These are phyloP conservation scores for Fusarium anguioides DNA, from an alignment of 2,329 filamentous ascomycete genomes.

Conservation along the genomic window DNA sequence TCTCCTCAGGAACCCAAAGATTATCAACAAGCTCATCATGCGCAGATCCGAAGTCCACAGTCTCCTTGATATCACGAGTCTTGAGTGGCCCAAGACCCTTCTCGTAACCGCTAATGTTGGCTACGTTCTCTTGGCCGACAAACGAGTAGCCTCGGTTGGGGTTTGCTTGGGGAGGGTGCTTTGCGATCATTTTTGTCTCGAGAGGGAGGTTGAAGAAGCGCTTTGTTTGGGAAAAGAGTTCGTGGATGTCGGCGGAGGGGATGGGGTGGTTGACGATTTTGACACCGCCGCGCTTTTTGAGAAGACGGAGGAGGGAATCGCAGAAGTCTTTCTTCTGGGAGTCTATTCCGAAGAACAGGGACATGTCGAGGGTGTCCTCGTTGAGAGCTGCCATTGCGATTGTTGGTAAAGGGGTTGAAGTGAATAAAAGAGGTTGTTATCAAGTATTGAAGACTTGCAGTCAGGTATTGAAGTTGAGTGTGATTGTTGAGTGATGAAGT, in stretches of 20 bases:
- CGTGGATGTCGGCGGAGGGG: slow-evolving; percentile 35
- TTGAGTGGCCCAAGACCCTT: slow-evolving; percentile 63
- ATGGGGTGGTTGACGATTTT: slow-evolving; percentile 45
- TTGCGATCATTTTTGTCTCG: slow-evolving; percentile 48
- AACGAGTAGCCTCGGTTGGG: slow-evolving; percentile 53
- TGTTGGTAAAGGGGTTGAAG: neutral
- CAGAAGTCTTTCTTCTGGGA: slow-evolving; percentile 43
- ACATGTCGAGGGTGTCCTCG: slow-evolving; percentile 44
- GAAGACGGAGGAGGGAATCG: slow-evolving; percentile 33
- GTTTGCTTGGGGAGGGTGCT: slow-evolving; percentile 49
- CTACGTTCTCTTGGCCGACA: slow-evolving; percentile 51
- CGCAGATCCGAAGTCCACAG: slow-evolving; percentile 53
- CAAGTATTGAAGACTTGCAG: no score
- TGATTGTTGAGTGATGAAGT: neutral
- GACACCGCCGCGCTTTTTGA: slow-evolving; percentile 42
- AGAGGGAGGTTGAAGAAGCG: slow-evolving; percentile 49
- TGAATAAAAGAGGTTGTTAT: neutral
- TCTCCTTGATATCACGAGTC: slow-evolving; percentile 59
- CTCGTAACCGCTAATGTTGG: slow-evolving; percentile 49
- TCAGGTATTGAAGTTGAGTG: neutral
- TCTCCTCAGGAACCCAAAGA: slow-evolving; percentile 44
- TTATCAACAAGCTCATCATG: slow-evolving; percentile 47
- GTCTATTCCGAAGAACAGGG: slow-evolving; percentile 44
- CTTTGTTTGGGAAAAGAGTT: slow-evolving; percentile 42
- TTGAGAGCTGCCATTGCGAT: slow-evolving; percentile 30